Evolutionary conservation across 208 protist species (phyloP), one percentile per base, ranked within the genome.

Genomic region (Phytomonas sp.): DNA sequence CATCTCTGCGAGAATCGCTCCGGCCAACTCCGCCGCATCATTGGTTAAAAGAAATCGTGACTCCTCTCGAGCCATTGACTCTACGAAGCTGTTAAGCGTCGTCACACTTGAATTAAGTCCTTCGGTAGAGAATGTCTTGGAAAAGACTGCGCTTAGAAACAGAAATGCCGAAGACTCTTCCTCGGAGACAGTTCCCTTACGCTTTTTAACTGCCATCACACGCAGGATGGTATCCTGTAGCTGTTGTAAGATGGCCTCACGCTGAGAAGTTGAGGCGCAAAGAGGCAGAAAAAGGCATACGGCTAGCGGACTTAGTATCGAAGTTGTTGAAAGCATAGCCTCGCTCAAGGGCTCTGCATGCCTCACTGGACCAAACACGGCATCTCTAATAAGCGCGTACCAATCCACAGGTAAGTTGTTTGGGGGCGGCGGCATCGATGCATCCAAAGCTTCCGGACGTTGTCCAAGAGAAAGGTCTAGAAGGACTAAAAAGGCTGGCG

Each of bases 11-110:
- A 91, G 75, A 40, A 95, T 67, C 32, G 67, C 65, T 51, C 81
- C 80, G 34, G 91, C 34, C 34, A 95, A 74, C 61, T 86, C 79
- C 3, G 84, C 76, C 9, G 85, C 89, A 32, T 67, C 46, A 29
- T 46, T 29, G n/a, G 82, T 86, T 28, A 91, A 66, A 56, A 68
- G 60, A 56, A 77, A 81, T 67, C 80, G 80, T 23, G 79, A 84
- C 73, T 85, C 82, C 69, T 85, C 89, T 28, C 73, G 67, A 28
- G 86, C 82, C 80, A 95, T 85, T 56, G 77, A 72, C 75, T 95
- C 89, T 43, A 95, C 78, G 33, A 95, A 53, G 59, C 75, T 68
- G 74, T 75, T 89, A 33, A 92, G 79, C 15, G 84, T 83, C 13
- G 89, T 95, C 20, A 85, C 75, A 56, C 20, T 56, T 56, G 26